phyloP scores from a whole-genome alignment of 2,329 filamentous ascomycete species.

The Arthrocladium fulminans region DNA sequence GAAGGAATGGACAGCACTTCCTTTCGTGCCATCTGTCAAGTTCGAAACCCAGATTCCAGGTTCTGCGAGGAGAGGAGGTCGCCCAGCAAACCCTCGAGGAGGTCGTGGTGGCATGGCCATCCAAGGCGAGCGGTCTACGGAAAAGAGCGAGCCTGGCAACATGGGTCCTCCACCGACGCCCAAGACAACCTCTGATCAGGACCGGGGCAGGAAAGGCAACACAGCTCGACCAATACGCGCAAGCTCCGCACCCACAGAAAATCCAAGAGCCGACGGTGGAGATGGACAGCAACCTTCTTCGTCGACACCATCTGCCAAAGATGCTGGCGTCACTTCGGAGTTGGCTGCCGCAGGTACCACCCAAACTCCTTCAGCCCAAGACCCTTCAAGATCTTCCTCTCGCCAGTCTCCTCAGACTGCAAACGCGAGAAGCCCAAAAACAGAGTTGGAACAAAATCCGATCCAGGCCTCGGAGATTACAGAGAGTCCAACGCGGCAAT shows the following conservation, averaged over 20 bases:
- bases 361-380: background rate
- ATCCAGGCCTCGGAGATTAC: background rate
- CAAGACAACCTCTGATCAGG: constrained; percentile 19
- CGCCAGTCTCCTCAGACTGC: constrained; percentile 5
- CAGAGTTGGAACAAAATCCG: background rate
- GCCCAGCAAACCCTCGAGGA: constrained; percentile 47
- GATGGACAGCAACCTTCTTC: constrained; percentile 26
- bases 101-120: constrained; percentile 37
- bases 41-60: constrained; percentile 70
- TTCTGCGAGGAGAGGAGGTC: constrained; percentile 46
- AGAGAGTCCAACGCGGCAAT: constrained; percentile 26
- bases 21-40: constrained; percentile 72
- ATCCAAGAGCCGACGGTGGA: constrained; percentile 29
- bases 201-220: constrained; percentile 19
- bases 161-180: constrained; percentile 23
- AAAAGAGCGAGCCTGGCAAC: constrained; percentile 26
- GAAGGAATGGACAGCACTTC: constrained; percentile 79
- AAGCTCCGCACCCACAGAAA: constrained; percentile 32
- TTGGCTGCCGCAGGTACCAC: background rate
- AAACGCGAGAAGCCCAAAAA: background rate
- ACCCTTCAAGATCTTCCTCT: constrained; percentile 19
- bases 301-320: constrained; percentile 4
- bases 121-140: constrained; percentile 24
- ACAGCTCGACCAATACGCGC: constrained; percentile 29
- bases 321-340: background rate